Evolutionary conservation across 495 filamentous ascomycete genomes (phyloP), one percentile per base, ranked within the genome.

Genomic region (Cenococcum geophilum): DNA sequence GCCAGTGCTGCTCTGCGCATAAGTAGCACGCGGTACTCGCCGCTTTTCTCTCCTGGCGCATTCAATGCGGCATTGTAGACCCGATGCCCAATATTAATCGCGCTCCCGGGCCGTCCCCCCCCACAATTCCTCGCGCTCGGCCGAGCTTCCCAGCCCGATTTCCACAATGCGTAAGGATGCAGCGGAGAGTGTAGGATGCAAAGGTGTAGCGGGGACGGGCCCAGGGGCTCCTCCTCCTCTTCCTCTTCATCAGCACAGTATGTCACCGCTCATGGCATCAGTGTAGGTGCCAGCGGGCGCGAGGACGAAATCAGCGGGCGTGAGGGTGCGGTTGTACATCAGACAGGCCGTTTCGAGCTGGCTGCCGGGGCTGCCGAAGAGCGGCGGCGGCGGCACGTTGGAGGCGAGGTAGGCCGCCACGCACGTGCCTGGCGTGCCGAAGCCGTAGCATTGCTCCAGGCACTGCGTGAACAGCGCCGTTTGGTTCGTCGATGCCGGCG

Each of bases 401-500:
- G 68, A 40, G 0, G 61, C 71, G 47, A 71, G 53, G 43, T 61
- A 69, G 18, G 65, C 68, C 22, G 58, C 47, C 51, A 65, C 62
- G 64, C 71, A 73, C 14, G 62, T 23, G 16, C 57, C 54, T n/a
- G 20, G 42, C 22, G 63, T 32, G 43, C 71, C 71, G 54, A 62
- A 71, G n/a, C 71, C 71, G 48, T 72, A 70, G 64, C 71, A 73
- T 52, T 73, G 71, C 60, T 73, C 25, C 12, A 70, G 61, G 48
- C 71, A 73, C 35, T 70, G 59, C 56, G 61, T 37, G 1, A 34
- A 35, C 36, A 62, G 45, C 22, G 35, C 55, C n/a, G 43, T 58
- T 34, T 18, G 50, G 20, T 64, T 66, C 37, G 53, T 40, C 25
- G 54, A 40, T 0, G 43, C n/a, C 9, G 59, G 47, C 36, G 57